Evolutionary conservation across 2,329 filamentous ascomycete genomes (phyloP).

Genomic region (Fusarium domesticum): DNA sequence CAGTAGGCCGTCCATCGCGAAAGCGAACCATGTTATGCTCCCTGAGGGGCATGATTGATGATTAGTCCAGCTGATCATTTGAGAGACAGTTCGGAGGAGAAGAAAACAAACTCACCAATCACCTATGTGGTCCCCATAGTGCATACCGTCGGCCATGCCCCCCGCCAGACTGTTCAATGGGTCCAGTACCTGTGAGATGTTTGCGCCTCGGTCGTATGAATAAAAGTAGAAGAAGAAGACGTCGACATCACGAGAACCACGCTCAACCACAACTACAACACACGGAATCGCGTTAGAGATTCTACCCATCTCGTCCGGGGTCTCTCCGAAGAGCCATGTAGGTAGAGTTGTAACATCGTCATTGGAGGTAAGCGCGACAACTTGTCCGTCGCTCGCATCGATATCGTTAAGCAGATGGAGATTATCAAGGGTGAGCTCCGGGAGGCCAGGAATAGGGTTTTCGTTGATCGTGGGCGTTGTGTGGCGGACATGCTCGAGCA

Average conservation of each 20-base stretch:
- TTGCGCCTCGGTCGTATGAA: constrained; percentile 25
- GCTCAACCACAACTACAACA: constrained; percentile 28
- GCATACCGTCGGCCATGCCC: constrained; percentile 17
- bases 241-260: constrained; percentile 17
- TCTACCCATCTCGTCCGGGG: constrained; percentile 13
- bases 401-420: constrained; percentile 24
- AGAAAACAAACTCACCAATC: not conserved
- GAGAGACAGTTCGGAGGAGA: too few relatives aligned
- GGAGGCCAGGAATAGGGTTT: constrained; percentile 15
- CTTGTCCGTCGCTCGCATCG: not conserved
- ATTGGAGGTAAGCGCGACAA: constrained; percentile 28
- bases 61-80: not conserved
- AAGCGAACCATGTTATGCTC: constrained; percentile 36
- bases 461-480: constrained; percentile 24
- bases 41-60: constrained; percentile 18
- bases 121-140: constrained; percentile 25
- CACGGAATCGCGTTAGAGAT: too few relatives aligned
- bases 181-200: too few relatives aligned
- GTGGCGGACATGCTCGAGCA: constrained; percentile 31
- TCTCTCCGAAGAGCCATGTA: constrained; percentile 28
- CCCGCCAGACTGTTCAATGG: constrained; percentile 1
- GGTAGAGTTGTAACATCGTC: constrained; percentile 22
- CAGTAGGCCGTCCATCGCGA: constrained; percentile 21
- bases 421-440: constrained; percentile 28
- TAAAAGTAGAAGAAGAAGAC: constrained; percentile 36